Base-by-base conservation (phyloP, 1,139 yeast species). In the Debaryomyces nepalensis region DNA sequence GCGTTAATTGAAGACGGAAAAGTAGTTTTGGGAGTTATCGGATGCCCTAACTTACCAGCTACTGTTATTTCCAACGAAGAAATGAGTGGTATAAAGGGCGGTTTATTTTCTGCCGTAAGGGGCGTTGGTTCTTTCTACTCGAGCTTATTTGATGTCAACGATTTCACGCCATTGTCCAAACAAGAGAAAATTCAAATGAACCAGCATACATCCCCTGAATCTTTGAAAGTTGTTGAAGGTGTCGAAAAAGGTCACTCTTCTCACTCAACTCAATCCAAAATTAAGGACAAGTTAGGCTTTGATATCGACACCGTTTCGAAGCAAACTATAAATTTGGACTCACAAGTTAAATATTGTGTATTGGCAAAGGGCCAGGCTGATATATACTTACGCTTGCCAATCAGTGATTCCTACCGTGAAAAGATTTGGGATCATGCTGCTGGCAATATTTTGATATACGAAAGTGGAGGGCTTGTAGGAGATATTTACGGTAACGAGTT, bases 381-480 rank as follows among this genome's bases (percentile, higher is more conserved):
- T 58, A 79, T 91, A 19, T 93, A 95, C 55, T 73, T 93, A 50
- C 82, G 99, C 53, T 70, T 95, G 46, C 99, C 99, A 9, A 80
- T 84, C 37, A 82, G 78, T 50, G 76, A 80, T 40, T 67, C 77
- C 3, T 93, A 91, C 63, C 79, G 88, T 56, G 99, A 93, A 61
- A 93, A 95, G 67, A 90, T 93, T 47, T 93, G 99, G 99, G 99
- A 93, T 64, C 99, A 93, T 62, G 98, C 98, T 18, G 96, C 97
- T 2, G 99, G 99, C 4, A 85, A 87, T 54, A 73, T 91, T 9
- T 77, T 93, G 50, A 82, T 95, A 33, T 75, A 79, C 26, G 99
- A 95, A 64, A 87, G 95, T 53, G 98, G 98, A 35, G 99, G 99
- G 6, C 64, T 71, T 41, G 98, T 93, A 20, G 82, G 95, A 10